Evolutionary conservation across 169 alveolate species (phyloP).

Genomic region (Eimeria necatrix): DNA sequence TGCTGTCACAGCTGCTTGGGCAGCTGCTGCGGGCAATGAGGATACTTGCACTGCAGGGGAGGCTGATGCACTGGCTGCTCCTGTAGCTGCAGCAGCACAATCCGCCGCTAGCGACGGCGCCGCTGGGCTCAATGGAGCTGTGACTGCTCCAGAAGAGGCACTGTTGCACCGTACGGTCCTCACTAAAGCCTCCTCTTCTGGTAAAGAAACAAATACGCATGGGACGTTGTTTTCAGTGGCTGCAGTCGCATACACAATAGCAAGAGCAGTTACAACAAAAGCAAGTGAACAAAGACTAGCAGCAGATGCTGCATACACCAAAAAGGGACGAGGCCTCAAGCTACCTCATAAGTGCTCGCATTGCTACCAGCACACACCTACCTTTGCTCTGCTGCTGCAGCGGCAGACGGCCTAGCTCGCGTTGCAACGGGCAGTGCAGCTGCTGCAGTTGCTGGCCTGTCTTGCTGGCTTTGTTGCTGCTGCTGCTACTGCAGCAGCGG

Average conservation of each 20-base stretch:
- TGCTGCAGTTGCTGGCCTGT: slow-evolving; percentile 4
- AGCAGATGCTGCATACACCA: slow-evolving; percentile 52
- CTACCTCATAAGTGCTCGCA: neutral
- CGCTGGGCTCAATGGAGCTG: neutral
- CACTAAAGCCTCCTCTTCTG: slow-evolving; percentile 1
- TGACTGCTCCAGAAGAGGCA: neutral
- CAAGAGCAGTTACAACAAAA: neutral
- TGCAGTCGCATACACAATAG: neutral
- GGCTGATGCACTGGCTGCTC: neutral
- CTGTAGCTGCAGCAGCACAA: neutral
- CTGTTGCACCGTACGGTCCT: neutral
- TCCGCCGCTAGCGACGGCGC: neutral
- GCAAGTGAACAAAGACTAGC: neutral
- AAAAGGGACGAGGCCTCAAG: neutral
- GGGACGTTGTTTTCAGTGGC: slow-evolving; percentile 52
- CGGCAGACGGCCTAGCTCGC: slow-evolving; percentile 56
- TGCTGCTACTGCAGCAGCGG: neutral
- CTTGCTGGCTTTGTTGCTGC: neutral
- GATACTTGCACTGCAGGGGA: neutral
- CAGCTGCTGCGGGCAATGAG: neutral
- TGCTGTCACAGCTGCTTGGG: neutral
- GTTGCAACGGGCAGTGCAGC: slow-evolving; percentile 40
- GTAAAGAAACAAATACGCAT: neutral
- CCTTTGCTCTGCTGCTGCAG: slow-evolving; percentile 62
- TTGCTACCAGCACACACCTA: neutral